Evolutionary conservation across 805 yeast genomes (phyloP), one percentile per base, ranked within the genome.

Genomic region (Suhomyces faveliae): DNA sequence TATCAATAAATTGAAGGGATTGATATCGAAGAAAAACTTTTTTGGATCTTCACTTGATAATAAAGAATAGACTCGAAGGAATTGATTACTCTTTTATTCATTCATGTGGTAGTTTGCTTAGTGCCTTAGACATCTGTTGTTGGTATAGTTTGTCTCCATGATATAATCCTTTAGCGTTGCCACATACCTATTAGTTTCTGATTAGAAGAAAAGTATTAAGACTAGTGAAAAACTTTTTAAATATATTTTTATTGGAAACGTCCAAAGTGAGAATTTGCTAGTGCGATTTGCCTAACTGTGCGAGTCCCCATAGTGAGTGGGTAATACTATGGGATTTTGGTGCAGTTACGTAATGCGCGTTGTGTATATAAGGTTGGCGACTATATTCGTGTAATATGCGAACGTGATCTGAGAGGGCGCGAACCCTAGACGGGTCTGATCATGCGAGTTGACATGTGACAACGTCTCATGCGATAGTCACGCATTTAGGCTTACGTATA

Each of bases 151-250:
- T 17, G 21, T 15, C 21, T 33, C 40, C 40, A 27, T 41, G 37
- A 27, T 29, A 10, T 8, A 20, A 29, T 41, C 27, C 17, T 42
- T 5, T 21, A 30, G 13, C 25, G 40, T 8, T 20, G 8, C 12
- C 44, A 54, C 57, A 54, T 54, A 54, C 57, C 54, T 51, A 50
- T 54, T 50, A 47, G 39, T 54, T 54, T 52, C 49, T 45, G 47
- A 37, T 37, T 43, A 46, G 42, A 39, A 45, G 42, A 43, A 35
- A 42, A 48, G 38, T 25, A 42, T 22, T 48, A 40, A 24, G 23
- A 30, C 19, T 13, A 43, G 46, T 39, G 43, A 40, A 45, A 45
- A 45, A 45, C 37, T 45, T 45, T 45, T 45, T 37, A 39, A 45
- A 43, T 43, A 37, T 43, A 43, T 43, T 43, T 43, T 41, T 41